These are phyloP conservation scores for Clarireedia sp. DNA, from an alignment of 2,329 filamentous ascomycete species.

Conservation along the genomic window DNA sequence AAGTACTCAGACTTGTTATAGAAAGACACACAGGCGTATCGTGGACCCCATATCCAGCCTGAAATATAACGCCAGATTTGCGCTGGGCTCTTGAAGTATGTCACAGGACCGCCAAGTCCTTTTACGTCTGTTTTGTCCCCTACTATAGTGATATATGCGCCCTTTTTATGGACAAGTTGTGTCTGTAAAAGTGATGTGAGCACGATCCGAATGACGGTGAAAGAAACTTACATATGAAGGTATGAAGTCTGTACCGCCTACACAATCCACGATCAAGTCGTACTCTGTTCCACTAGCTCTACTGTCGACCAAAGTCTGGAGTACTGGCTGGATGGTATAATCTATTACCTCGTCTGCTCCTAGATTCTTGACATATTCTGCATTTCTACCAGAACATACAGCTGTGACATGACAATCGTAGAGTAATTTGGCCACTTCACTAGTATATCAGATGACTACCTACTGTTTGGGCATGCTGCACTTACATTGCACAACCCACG, in stretches of 20 bases:
- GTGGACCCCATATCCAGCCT: constrained; percentile 24
- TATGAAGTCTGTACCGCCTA: constrained; percentile 31
- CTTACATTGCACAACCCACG: constrained; percentile 24
- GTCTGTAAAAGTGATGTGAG: constrained; percentile 9
- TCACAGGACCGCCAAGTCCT: constrained; percentile 22
- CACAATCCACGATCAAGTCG: constrained; percentile 26
- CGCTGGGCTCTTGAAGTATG: constrained; percentile 22
- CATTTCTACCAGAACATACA: constrained; percentile 25
- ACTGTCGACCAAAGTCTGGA: constrained; percentile 12
- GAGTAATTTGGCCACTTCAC: constrained; percentile 22
- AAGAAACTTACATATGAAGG: constrained; percentile 16
- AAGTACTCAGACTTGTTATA: constrained; percentile 7
- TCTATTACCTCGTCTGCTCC: constrained; percentile 27
- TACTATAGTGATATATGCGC: constrained; percentile 27
- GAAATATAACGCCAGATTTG: constrained; percentile 24
- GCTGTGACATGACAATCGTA: constrained; percentile 26
- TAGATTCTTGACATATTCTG: constrained; percentile 20
- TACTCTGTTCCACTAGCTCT: constrained; percentile 7
- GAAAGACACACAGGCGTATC: constrained; percentile 22
- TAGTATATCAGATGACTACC: not conserved
- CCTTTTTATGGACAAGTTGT: constrained; percentile 19
- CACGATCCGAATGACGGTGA: not conserved
- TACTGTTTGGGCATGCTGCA: not conserved
- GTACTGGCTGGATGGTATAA: constrained; percentile 21
- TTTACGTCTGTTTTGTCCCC: constrained; percentile 25